A percentile compares a stretch with the other conserved stretches of the same genome.
Conservation (phyloP, 2,329 filamentous ascomycete species). For the Pyrenophora teres region DNA sequence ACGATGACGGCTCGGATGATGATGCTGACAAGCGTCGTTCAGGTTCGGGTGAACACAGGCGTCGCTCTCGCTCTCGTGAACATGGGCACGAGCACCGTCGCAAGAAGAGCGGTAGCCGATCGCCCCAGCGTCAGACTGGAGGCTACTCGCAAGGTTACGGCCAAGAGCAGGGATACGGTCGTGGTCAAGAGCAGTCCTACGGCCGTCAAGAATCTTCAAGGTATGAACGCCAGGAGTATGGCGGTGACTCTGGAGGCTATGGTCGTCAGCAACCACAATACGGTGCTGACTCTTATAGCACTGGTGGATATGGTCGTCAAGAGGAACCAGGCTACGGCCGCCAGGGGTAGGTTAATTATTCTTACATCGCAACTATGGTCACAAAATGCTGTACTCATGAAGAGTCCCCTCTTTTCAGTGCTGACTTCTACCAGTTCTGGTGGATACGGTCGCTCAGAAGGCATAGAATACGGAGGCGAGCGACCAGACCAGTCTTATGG, state of each 20-base stretch:
- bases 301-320: constrained; percentile 11
- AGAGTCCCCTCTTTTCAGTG: background rate
- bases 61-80: constrained; percentile 19
- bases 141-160: constrained; percentile 28
- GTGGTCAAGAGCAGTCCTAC: background rate
- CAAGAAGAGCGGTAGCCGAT: constrained; percentile 28
- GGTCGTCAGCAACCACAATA: constrained; percentile 8
- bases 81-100: constrained; percentile 23
- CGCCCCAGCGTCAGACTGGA: constrained; percentile 30
- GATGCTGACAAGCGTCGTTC: constrained; percentile 28
- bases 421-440: constrained; percentile 18
- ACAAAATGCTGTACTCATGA: constrained; percentile 1
- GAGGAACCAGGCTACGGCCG: constrained; percentile 12
- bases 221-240: background rate
- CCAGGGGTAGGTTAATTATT: background rate
- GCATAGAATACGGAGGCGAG: constrained; percentile 16
- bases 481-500: constrained; percentile 16
- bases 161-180: constrained; percentile 31
- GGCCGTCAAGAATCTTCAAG: constrained; percentile 1
- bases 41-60: constrained; percentile 23
- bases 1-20: constrained; percentile 19
- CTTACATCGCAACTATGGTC: background rate
- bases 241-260: constrained; percentile 9
- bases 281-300: constrained; percentile 6
- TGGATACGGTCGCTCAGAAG: constrained; percentile 16